Evolutionary conservation across 148 eudicot genomes (phyloP).

Genomic region (Vaccinium corymbosum): DNA sequence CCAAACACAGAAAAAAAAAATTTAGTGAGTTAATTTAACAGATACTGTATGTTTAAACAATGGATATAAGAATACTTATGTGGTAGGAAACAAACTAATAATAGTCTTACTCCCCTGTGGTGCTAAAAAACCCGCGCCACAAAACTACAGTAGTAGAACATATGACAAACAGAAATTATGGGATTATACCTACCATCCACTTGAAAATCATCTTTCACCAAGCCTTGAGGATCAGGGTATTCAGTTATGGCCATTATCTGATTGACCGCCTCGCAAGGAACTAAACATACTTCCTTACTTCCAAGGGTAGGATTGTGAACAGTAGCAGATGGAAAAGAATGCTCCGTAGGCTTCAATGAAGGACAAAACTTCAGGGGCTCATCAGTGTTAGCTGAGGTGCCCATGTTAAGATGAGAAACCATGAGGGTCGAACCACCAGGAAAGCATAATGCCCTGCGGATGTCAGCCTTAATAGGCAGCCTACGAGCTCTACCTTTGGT

Average conservation of each 20-base stretch:
- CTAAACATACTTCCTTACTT: slow-evolving; percentile 24
- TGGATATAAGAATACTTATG: neutral
- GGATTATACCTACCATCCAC: slow-evolving; percentile 23
- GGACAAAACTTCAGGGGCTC: slow-evolving; percentile 25
- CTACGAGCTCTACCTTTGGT: slow-evolving; percentile 68
- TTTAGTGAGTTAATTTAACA: neutral
- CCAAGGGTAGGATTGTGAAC: slow-evolving; percentile 27
- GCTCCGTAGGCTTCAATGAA: slow-evolving; percentile 25
- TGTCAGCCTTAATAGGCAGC: slow-evolving; percentile 70
- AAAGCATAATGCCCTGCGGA: slow-evolving; percentile 79
- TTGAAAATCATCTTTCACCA: slow-evolving; percentile 25
- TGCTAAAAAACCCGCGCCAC: neutral
- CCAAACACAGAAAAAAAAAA: neutral
- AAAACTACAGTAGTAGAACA: neutral
- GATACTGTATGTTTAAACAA: neutral
- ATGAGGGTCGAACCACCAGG: slow-evolving; percentile 90
- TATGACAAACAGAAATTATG: neutral
- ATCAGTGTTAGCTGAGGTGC: slow-evolving; percentile 22
- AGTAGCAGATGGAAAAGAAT: slow-evolving; percentile 23
- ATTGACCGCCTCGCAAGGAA: slow-evolving; percentile 19
- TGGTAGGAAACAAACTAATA: neutral
- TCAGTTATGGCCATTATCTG: slow-evolving; percentile 24
- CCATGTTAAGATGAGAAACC: slow-evolving; percentile 56
- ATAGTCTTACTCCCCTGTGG: neutral
- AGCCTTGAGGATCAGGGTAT: slow-evolving; percentile 26